Base-by-base conservation (phyloP, 306 rosid genomes). In the Malus orientalis region DNA sequence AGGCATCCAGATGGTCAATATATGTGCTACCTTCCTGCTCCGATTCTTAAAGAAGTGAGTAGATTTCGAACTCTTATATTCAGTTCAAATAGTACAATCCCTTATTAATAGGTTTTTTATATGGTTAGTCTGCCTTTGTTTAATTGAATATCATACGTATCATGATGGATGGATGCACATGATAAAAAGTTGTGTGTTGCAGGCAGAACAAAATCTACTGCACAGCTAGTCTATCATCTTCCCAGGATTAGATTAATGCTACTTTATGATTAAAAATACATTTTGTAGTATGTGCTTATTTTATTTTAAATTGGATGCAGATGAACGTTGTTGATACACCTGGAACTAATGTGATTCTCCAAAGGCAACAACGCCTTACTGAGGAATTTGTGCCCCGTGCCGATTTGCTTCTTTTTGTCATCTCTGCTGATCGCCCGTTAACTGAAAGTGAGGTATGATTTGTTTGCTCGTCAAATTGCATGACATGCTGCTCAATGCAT, bases 371-470 rank as follows among this genome's bases (percentile, higher is more conserved):
- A 71, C 91, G 96, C 76, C 93, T 95, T 29, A 95, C 98, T 0
- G 98, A 95, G 88, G 98, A 95, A 86, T 95, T 95, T 81, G 96
- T 95, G 75, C 98, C 97, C 64, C 97, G 98, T 74, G 97, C 98
- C 45, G 98, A 95, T 85, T 87, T 95, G 82, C 93, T 95, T 84
- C 92, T 95, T 76, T 95, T 95, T 86, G 93, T 95, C 51, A 86
- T 95, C 66, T 95, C 98, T 79, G 98, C 98, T 6, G 98, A 92
- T 84, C 97, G 97, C 67, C 97, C 98, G 14, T 83, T 95, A 77
- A 92, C 98, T 57, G 97, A 93, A 86, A 95, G 98, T 75, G 98
- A 95, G 97, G 98, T 92, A 90, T 80, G 81, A 71, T 22, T 6
- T 4, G 23, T 51, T 47, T 5, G 16, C 72, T 76, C 36, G 15